Conservation (phyloP, 371 early-diverging fungal genomes). For the Actinomortierella ambigua region DNA sequence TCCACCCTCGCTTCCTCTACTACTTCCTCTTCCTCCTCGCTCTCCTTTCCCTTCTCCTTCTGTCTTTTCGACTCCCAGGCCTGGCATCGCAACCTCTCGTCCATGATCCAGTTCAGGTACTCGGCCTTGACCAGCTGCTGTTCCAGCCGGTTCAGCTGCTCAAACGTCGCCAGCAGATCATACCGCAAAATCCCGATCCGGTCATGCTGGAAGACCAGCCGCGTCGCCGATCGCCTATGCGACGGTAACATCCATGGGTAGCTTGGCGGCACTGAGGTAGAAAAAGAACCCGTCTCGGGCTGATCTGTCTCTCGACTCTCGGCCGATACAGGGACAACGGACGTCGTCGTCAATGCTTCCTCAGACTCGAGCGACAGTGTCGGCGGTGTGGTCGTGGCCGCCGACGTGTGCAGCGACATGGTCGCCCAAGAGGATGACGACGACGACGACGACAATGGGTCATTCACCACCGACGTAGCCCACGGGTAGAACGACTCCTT, state of each 20-base stretch:
- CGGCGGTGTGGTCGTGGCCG: no score
- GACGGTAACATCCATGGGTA: slow-evolving; percentile 39
- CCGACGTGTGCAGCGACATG: no score
- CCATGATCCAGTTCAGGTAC: slow-evolving; percentile 67
- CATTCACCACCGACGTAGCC: no score
- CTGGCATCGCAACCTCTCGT: slow-evolving; percentile 53
- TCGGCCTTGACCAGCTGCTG: slow-evolving; percentile 58
- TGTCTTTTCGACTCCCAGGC: slow-evolving; percentile 29
- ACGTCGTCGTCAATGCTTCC: no score
- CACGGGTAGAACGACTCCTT: slow-evolving; percentile 26
- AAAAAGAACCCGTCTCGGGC: no score
- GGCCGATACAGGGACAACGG: no score
- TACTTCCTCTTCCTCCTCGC: background rate
- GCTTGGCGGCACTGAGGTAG: no score
- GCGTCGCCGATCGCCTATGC: slow-evolving; percentile 57
- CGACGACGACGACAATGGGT: no score
- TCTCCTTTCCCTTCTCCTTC: background rate
- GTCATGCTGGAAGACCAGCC: slow-evolving; percentile 58
- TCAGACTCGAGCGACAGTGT: no score
- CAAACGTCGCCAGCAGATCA: slow-evolving; percentile 60
- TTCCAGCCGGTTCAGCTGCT: slow-evolving; percentile 60
- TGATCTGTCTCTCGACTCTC: no score
- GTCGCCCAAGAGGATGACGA: no score
- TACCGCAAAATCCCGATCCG: slow-evolving; percentile 62
- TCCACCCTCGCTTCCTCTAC: background rate